These are phyloP conservation scores for Aspergillus bombycis DNA, from an alignment of 2,329 filamentous ascomycete species.

Conservation along the genomic window DNA sequence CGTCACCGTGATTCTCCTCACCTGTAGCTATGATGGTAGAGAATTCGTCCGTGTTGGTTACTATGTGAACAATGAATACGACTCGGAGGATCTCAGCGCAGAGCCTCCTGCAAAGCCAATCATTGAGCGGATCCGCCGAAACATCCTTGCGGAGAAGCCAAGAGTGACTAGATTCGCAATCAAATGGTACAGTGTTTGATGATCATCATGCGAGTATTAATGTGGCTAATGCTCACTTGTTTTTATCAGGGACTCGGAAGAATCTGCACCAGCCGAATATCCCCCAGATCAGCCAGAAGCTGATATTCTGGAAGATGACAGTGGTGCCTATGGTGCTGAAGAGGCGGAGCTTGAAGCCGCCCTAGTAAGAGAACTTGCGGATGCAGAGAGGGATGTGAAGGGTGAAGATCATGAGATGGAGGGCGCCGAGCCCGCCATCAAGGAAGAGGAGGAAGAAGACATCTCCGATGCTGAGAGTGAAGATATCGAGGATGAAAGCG, in stretches of 20 bases:
- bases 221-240: conserved; percentile 1
- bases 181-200: conserved; percentile 73
- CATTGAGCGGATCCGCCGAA: conserved; percentile 88
- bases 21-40: conserved; percentile 92
- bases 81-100: conserved; percentile 82
- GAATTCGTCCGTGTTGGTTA: conserved; percentile 98
- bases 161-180: conserved; percentile 97
- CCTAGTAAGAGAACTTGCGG: conserved; percentile 56
- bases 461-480: conserved; percentile 77
- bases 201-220: background rate
- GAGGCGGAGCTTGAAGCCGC: conserved; percentile 75
- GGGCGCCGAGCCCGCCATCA: conserved; percentile 61
- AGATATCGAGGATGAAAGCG: conserved; percentile 77
- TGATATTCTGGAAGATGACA: conserved; percentile 80
- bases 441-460: conserved; percentile 62
- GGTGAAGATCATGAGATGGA: conserved; percentile 75
- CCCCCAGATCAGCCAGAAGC: conserved; percentile 97
- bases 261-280: conserved; percentile 91
- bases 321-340: conserved; percentile 84
- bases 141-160: conserved; percentile 94
- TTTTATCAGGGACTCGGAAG: conserved; percentile 83
- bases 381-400: conserved; percentile 46
- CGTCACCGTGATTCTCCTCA: conserved; percentile 94
- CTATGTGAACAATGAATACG: conserved; percentile 99
- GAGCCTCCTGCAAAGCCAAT: conserved; percentile 91